These are phyloP conservation scores for Bipolaris zeicola DNA, from an alignment of 2,329 filamentous ascomycete genomes.

Conservation along the genomic window DNA sequence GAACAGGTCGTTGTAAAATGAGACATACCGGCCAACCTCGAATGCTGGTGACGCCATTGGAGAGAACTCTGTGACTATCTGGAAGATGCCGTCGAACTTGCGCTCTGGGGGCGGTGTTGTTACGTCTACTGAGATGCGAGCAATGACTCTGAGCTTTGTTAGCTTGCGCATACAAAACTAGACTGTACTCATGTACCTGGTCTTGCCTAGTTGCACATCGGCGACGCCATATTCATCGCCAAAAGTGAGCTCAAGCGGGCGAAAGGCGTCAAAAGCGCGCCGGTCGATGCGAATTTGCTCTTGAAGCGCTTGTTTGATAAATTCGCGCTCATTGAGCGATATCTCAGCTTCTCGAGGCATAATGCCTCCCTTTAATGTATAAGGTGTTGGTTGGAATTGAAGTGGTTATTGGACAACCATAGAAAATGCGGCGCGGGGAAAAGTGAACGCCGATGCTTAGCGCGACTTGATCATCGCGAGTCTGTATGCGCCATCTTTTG, in stretches of 20 bases:
- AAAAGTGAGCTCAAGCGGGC: conserved; percentile 77
- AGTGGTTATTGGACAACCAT: conserved; percentile 11
- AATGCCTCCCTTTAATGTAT: conserved; percentile 27
- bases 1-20: not conserved
- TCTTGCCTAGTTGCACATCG: conserved; percentile 87
- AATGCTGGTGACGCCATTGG: conserved; percentile 92
- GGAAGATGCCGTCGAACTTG: conserved; percentile 94
- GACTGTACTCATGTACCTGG: conserved; percentile 63
- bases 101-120: conserved; percentile 84
- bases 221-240: conserved; percentile 90
- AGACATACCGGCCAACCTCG: conserved; percentile 73
- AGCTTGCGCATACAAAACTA: conserved; percentile 10
- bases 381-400: conserved; percentile 13
- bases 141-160: conserved; percentile 68
- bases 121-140: conserved; percentile 86
- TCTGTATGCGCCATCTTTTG: conserved; percentile 10
- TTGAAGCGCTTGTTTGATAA: conserved; percentile 80
- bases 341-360: conserved; percentile 96
- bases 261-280: conserved; percentile 78
- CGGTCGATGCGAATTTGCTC: conserved; percentile 84
- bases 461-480: conserved; percentile 18
- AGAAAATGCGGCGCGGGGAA: conserved; percentile 36
- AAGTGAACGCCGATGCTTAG: conserved; percentile 22
- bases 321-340: conserved; percentile 85
- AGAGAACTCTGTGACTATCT: conserved; percentile 86